Base-by-base conservation (phyloP, 495 filamentous ascomycete species). In the Tuber umbilicatum region DNA sequence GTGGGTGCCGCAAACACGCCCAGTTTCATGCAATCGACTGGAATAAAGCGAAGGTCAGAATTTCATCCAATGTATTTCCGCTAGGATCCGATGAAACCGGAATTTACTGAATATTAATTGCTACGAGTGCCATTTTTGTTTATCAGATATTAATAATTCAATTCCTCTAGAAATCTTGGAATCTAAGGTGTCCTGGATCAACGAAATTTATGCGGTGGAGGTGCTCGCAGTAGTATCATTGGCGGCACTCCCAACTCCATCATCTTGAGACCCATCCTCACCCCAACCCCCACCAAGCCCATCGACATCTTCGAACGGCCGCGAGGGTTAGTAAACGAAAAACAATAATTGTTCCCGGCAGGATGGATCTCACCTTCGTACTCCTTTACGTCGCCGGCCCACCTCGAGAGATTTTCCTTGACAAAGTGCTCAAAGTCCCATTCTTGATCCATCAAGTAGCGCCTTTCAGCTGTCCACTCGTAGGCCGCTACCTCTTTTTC, bases 401-500 rank as follows among this genome's bases (percentile, higher is more conserved):
- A 82, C 23, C 40, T 39, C 39, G 71, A 72, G 39, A 82, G 39
- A 73, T 81, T 82, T 17, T 75, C 68, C 68, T 37, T 76, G 7
- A 81, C 67, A 39, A 82, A 82, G 41, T 75, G 72, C 42, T 74
- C 64, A 70, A 79, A 82, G 60, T 81, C 55, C 80, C 80, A 82
- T 45, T 81, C 80, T 17, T 74, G 68, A n/a, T 74, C 72, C 23
- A 68, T 70, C 6, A 81, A 72, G 0, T 71, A 73, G 0, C 68
- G 45, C 67, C 73, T 73, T 50, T 75, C 79, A 23, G 72, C 76
- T 74, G 67, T 60, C 69, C 73, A 97, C 21, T 97, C 87, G 84
- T 98, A 97, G n/a, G 91, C 90, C 80, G 91, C 86, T 21, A 90
- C 89, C 69, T 87, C 85, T 23, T 89, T 87, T 81, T 89, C 88